These are phyloP conservation scores for Tanacetum coccineum DNA, from an alignment of 129 eudicot genomes.

Conservation along the genomic window DNA sequence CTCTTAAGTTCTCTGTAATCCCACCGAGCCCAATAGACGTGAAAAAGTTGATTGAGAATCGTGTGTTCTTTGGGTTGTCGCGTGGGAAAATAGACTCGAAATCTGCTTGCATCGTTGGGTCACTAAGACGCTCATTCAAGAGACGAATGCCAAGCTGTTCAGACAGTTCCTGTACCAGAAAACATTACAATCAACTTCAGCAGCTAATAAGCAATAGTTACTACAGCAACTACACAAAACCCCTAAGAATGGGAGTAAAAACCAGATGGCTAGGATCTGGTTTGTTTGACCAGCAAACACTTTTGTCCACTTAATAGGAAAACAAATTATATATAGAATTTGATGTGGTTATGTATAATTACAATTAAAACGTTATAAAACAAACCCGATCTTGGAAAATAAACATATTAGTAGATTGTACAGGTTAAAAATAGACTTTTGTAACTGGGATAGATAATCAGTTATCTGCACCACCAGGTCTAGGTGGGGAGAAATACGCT, in stretches of 20 bases:
- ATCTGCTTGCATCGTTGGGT: slow-evolving; percentile 78
- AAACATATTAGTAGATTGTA: too few species aligned
- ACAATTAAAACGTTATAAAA: too few species aligned
- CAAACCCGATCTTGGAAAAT: too few species aligned
- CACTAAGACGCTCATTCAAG: slow-evolving; percentile 78
- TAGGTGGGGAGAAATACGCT: background rate
- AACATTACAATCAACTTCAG: slow-evolving; percentile 10
- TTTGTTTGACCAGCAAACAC: too few species aligned
- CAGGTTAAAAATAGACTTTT: too few species aligned
- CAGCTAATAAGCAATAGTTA: background rate
- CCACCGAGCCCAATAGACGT: slow-evolving; percentile 98
- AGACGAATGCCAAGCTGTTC: slow-evolving; percentile 95
- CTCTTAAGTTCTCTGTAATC: slow-evolving; percentile 84
- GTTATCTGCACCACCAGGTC: background rate
- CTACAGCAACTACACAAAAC: background rate
- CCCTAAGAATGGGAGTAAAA: background rate
- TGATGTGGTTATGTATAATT: too few species aligned
- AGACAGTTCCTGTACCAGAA: slow-evolving; percentile 64
- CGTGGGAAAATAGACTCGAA: slow-evolving; percentile 84
- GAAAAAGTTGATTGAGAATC: slow-evolving; percentile 87
- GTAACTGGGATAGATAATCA: background rate
- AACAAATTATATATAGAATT: too few species aligned
- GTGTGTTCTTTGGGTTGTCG: slow-evolving; percentile 81
- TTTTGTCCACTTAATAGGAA: too few species aligned
- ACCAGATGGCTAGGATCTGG: background rate